Evolutionary conservation across 1,284 basidiomycete genomes (phyloP).

Genomic region (Ustilago crameri): DNA sequence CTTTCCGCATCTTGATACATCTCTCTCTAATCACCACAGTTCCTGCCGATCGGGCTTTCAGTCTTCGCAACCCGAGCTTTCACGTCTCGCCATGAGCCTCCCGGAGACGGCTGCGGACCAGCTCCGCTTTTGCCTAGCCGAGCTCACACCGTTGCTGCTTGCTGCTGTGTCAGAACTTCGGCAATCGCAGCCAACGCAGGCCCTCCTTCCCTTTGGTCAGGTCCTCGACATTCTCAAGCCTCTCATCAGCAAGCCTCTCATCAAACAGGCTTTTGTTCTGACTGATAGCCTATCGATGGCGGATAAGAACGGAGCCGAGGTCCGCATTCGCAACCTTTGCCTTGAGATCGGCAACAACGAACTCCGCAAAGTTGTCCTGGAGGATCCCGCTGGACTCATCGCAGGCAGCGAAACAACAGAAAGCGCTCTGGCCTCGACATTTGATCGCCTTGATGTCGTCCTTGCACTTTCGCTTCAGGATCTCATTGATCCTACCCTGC

Average conservation of each 20-base stretch:
- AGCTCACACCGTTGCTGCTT: conserved; percentile 27
- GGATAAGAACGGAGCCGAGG: conserved; percentile 19
- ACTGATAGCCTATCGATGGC: neutral
- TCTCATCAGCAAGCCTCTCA: neutral
- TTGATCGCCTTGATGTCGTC: conserved; percentile 52
- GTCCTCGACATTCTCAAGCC: conserved; percentile 23
- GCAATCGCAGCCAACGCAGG: conserved; percentile 8
- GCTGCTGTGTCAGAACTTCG: conserved; percentile 19
- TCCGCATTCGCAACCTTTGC: conserved; percentile 38
- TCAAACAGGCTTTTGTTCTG: conserved; percentile 22
- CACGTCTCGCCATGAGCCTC: conserved; percentile 18
- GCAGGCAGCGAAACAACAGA: neutral
- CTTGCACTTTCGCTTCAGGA: conserved; percentile 42
- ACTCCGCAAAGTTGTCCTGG: conserved; percentile 40
- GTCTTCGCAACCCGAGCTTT: no score
- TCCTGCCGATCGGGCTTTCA: no score
- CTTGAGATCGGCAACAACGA: conserved; percentile 49
- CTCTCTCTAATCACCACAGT: no score
- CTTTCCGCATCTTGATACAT: neutral
- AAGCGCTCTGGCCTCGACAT: conserved; percentile 7
- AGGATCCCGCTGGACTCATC: conserved; percentile 15
- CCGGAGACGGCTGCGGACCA: conserved; percentile 20
- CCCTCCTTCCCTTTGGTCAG: conserved; percentile 19
- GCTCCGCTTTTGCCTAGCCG: conserved; percentile 20
- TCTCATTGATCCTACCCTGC: conserved; percentile 49